Conservation (phyloP, 208 protist species). For the Trypanosoma boissoni region DNA sequence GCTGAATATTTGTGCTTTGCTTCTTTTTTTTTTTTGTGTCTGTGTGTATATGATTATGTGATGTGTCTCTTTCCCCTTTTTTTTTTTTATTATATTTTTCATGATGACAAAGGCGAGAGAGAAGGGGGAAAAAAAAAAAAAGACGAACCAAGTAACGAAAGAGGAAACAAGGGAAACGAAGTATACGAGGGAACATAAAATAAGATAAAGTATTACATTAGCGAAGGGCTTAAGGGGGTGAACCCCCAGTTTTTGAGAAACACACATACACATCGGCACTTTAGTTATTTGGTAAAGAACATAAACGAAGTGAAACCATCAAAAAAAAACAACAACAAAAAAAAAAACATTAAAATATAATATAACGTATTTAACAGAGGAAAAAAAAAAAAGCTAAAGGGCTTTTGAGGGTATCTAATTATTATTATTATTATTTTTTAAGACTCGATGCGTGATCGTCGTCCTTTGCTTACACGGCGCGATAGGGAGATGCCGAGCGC, state of each 20-base stretch:
- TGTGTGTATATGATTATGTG: background rate
- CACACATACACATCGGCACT: too few relatives aligned
- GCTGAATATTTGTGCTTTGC: slow-evolving; percentile 6
- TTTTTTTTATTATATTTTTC: too few relatives aligned
- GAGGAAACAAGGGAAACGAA: too few relatives aligned
- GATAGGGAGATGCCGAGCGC: slow-evolving; percentile 28
- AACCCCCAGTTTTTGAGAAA: too few relatives aligned
- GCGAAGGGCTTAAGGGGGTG: too few relatives aligned
- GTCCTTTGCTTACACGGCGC: slow-evolving; percentile 13
- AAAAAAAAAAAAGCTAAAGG: background rate
- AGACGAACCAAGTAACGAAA: too few relatives aligned
- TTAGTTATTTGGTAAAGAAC: background rate
- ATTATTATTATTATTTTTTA: slow-evolving; percentile 7
- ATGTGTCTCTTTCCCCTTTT: too few relatives aligned
- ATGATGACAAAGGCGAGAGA: too few relatives aligned
- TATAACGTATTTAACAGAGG: background rate
- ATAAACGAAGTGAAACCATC: background rate
- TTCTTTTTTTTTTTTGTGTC: slow-evolving; percentile 17
- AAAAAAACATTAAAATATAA: background rate
- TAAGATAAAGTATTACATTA: too few relatives aligned
- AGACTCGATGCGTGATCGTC: slow-evolving; percentile 18
- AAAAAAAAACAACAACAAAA: slow-evolving; percentile 1
- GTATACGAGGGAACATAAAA: too few relatives aligned
- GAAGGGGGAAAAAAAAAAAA: too few relatives aligned
- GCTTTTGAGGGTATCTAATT: background rate